Conservation (phyloP, 257 asterid genomes). For the Solanum pinnatisectum region DNA sequence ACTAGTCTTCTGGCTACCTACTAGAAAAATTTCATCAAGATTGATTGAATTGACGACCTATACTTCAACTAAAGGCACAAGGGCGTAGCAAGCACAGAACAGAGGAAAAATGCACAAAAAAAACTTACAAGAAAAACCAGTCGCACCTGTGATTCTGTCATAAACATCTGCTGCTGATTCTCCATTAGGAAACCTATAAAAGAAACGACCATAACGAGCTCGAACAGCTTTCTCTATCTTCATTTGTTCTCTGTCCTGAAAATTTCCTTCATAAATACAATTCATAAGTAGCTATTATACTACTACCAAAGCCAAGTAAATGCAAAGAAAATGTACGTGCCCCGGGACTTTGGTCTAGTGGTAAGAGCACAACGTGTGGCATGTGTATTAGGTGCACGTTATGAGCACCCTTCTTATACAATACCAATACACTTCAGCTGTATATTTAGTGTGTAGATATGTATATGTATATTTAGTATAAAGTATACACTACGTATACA, state of each 20-base stretch:
- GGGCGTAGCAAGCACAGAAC: background rate
- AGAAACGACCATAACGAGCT: constrained; percentile 59
- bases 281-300: background rate
- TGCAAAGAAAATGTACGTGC: background rate
- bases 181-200: constrained; percentile 68
- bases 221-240: constrained; percentile 53
- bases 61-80: background rate
- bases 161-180: constrained; percentile 90
- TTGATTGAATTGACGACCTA: background rate
- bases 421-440: background rate
- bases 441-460: too few species aligned
- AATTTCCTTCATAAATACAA: constrained; percentile 38
- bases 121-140: background rate
- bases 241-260: constrained; percentile 65
- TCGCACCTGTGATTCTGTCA: constrained; percentile 66
- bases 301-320: background rate
- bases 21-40: background rate
- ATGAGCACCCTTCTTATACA: background rate
- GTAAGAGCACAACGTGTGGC: background rate
- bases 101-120: background rate
- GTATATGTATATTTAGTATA: too few species aligned
- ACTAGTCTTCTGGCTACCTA: background rate
- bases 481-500: background rate
- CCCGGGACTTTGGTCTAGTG: background rate
- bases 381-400: background rate